Conservation (phyloP, 1,284 basidiomycete genomes). For the Trametes sp. region DNA sequence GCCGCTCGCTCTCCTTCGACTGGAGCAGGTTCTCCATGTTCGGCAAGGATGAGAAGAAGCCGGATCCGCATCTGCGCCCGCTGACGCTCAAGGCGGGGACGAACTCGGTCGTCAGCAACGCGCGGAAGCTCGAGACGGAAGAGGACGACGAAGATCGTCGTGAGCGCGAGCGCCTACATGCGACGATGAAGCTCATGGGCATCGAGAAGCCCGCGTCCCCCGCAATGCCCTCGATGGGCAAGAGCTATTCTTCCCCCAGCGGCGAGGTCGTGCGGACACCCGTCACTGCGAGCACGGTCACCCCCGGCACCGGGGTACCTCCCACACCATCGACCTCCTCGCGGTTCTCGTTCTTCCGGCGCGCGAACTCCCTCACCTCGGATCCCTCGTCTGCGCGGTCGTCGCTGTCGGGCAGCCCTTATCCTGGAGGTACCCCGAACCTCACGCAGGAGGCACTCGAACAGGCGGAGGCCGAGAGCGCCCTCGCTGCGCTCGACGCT, state of each 20-base stretch:
- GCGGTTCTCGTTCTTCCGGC: conserved; percentile 80
- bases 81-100: conserved; percentile 75
- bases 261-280: conserved; percentile 38
- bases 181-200: conserved; percentile 93
- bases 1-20: conserved; percentile 83
- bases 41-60: conserved; percentile 68
- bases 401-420: conserved; percentile 44
- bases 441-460: conserved; percentile 79
- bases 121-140: conserved; percentile 77
- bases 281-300: conserved; percentile 44
- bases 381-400: conserved; percentile 59
- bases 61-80: conserved; percentile 62
- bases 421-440: conserved; percentile 48
- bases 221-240: conserved; percentile 48
- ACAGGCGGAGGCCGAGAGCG: conserved; percentile 77
- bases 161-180: conserved; percentile 85
- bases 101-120: conserved; percentile 60
- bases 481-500: conserved; percentile 75
- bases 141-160: conserved; percentile 90
- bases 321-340: conserved; percentile 40
- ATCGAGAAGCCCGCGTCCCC: conserved; percentile 67
- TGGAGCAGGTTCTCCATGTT: conserved; percentile 80
- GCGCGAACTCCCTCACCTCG: conserved; percentile 48
- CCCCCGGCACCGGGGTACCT: conserved; percentile 32
- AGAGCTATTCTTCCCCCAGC: conserved; percentile 51